phyloP scores from a whole-genome alignment of 2,329 filamentous ascomycete species.

The Phyllosticta paracitricarpa region DNA sequence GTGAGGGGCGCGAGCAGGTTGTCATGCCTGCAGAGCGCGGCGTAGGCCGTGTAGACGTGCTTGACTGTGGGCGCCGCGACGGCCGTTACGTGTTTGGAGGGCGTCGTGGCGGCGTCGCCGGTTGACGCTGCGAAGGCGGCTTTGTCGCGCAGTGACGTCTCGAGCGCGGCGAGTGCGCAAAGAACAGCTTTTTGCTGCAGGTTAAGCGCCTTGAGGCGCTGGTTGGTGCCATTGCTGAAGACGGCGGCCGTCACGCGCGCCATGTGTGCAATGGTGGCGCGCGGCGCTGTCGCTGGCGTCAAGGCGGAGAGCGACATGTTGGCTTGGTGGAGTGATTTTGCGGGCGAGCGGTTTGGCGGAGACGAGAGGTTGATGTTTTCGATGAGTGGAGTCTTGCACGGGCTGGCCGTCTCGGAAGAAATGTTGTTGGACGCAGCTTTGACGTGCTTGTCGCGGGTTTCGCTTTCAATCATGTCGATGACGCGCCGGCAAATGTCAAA shows the following conservation, averaged over 20 bases:
- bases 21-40: slow-evolving; percentile 70
- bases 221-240: slow-evolving; percentile 79
- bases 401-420: slow-evolving; percentile 43
- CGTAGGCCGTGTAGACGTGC: slow-evolving; percentile 75
- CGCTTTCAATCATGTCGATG: slow-evolving; percentile 78
- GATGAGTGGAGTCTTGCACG: slow-evolving; percentile 65
- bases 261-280: slow-evolving; percentile 81
- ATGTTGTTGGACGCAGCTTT: slow-evolving; percentile 45
- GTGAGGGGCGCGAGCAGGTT: slow-evolving; percentile 84
- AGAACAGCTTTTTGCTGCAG: slow-evolving; percentile 93
- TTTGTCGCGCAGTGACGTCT: slow-evolving; percentile 56
- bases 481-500: slow-evolving; percentile 89
- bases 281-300: slow-evolving; percentile 70
- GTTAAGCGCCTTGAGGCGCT: slow-evolving; percentile 79
- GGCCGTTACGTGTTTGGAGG: slow-evolving; percentile 38
- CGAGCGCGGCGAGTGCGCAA: slow-evolving; percentile 79
- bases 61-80: slow-evolving; percentile 74
- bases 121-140: slow-evolving; percentile 8
- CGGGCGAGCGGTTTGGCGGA: slow-evolving; percentile 31
- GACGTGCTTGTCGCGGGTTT: slow-evolving; percentile 66
- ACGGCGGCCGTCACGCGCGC: slow-evolving; percentile 83
- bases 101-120: slow-evolving; percentile 19
- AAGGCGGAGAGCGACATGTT: slow-evolving; percentile 46
- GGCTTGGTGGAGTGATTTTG: slow-evolving; percentile 18
- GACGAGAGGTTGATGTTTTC: slow-evolving; percentile 72